These are phyloP conservation scores for Ogataea siamensis DNA, from an alignment of 805 yeast species.

Conservation along the genomic window DNA sequence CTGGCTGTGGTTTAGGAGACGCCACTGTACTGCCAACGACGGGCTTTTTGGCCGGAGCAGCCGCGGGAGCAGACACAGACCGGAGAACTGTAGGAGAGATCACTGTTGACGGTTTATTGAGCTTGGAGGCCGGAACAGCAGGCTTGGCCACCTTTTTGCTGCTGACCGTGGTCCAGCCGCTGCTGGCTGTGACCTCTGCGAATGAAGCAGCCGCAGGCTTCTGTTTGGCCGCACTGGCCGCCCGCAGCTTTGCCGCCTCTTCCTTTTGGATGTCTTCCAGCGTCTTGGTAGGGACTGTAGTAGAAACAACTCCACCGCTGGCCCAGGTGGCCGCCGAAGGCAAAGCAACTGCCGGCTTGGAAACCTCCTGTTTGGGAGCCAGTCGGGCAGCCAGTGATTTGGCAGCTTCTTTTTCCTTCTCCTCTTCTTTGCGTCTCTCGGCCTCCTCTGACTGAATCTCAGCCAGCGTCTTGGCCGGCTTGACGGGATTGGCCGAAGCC, in stretches of 20 bases:
- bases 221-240: conserved; percentile 29
- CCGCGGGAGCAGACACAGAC: conserved; percentile 34
- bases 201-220: conserved; percentile 26
- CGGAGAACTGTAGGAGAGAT: conserved; percentile 37
- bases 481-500: conserved; percentile 23
- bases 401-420: conserved; percentile 25
- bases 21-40: conserved; percentile 9
- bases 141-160: conserved; percentile 37
- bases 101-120: conserved; percentile 21
- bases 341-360: conserved; percentile 27
- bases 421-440: conserved; percentile 18
- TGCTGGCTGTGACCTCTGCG: conserved; percentile 25
- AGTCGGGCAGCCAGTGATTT: conserved; percentile 23
- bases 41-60: conserved; percentile 11
- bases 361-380: conserved; percentile 18
- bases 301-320: conserved; percentile 19
- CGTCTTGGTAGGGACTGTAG: conserved; percentile 37
- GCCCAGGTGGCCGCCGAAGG: conserved; percentile 47
- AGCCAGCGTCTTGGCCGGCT: conserved; percentile 51
- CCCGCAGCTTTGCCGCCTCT: conserved; percentile 36
- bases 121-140: conserved; percentile 13
- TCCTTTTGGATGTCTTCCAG: conserved; percentile 63
- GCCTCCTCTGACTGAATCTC: conserved; percentile 62
- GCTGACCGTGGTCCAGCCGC: conserved; percentile 39
- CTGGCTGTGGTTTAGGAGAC: conserved; percentile 3